phyloP scores from a whole-genome alignment of 306 rosid species.

The Myrica gale region DNA sequence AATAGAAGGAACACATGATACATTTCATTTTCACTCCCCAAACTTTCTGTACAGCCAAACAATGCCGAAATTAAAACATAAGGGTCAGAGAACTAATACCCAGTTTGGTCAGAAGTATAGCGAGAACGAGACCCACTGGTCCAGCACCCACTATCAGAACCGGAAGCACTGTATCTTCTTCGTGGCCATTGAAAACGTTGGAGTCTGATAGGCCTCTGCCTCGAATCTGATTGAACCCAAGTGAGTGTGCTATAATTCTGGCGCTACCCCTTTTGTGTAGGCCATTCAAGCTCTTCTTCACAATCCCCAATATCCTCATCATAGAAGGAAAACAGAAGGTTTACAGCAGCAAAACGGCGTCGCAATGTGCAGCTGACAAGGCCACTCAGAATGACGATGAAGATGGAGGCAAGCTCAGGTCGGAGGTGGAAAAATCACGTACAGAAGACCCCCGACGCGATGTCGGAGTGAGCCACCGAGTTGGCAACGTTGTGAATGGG shows the following conservation, averaged over 20 bases:
- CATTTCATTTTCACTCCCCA: slow-evolving; percentile 2
- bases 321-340: slow-evolving; percentile 7
- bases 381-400: background rate
- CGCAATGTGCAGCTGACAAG: background rate
- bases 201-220: slow-evolving; percentile 37
- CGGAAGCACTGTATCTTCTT: slow-evolving; percentile 38
- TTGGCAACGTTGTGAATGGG: background rate
- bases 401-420: background rate
- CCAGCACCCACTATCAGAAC: slow-evolving; percentile 57
- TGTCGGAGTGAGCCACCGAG: background rate
- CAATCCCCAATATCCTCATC: slow-evolving; percentile 32
- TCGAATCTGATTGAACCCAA: slow-evolving; percentile 13
- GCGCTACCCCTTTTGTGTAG: slow-evolving; percentile 9
- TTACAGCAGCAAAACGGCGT: background rate
- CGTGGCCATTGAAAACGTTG: slow-evolving; percentile 33
- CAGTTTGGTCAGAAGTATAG: slow-evolving; percentile 48
- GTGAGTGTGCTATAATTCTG: slow-evolving; percentile 21
- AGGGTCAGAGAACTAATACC: slow-evolving; percentile 26
- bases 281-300: slow-evolving; percentile 31
- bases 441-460: background rate
- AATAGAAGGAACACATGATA: background rate
- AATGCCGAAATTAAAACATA: background rate
- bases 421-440: background rate
- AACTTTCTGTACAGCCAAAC: background rate
- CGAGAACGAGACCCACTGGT: slow-evolving; percentile 57